A percentile compares a stretch with the other conserved stretches of the same genome.
phyloP scores from a whole-genome alignment of 2,329 filamentous ascomycete genomes.

The Blumeriella jaapii region DNA sequence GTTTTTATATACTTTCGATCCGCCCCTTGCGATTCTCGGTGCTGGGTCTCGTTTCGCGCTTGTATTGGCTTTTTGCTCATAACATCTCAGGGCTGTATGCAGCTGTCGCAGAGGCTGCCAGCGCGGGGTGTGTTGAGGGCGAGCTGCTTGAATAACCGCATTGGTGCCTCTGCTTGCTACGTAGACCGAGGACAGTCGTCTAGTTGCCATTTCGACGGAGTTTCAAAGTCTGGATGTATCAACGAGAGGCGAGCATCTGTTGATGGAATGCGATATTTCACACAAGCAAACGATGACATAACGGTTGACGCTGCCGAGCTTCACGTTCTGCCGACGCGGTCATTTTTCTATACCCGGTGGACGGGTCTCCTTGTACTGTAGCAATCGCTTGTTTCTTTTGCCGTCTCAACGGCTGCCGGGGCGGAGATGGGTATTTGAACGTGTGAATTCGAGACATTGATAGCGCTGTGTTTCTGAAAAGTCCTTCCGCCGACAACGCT shows the following conservation, averaged over 20 bases:
- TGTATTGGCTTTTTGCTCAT: conserved; percentile 17
- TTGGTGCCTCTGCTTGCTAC: conserved; percentile 11
- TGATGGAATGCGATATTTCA: no score
- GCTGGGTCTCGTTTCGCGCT: conserved; percentile 16
- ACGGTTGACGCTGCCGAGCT: no score
- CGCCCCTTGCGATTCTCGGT: conserved; percentile 16
- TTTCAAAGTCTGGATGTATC: neutral
- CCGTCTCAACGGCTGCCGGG: no score
- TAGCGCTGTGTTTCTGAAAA: no score
- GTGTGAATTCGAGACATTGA: no score
- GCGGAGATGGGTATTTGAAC: no score
- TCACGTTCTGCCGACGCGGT: no score
- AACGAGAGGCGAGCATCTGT: neutral
- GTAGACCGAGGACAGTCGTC: conserved; percentile 14
- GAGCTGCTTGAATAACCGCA: conserved; percentile 6
- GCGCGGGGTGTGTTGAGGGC: conserved; percentile 5
- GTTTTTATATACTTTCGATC: conserved; percentile 21
- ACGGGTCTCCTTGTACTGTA: no score
- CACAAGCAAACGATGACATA: no score
- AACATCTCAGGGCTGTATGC: conserved; percentile 10
- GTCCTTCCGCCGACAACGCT: no score
- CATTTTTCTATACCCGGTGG: neutral
- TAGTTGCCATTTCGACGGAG: conserved; percentile 13
- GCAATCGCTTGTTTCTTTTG: no score
- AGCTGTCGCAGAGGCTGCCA: conserved; percentile 9